Conservation (phyloP, 2,329 filamentous ascomycete genomes). For the Trematosphaeria pertusa region DNA sequence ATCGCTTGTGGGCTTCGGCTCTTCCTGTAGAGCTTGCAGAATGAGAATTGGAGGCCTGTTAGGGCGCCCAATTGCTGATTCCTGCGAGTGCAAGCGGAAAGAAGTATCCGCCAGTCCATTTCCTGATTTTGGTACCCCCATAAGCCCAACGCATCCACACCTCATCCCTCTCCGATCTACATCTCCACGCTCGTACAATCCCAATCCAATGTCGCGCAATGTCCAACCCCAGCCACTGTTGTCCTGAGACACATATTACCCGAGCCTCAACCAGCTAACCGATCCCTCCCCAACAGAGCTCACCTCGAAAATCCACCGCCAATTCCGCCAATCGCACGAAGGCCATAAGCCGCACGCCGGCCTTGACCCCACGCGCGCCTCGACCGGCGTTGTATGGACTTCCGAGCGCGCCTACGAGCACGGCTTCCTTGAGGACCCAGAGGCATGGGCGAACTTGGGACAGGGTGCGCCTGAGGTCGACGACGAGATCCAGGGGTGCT, state of each 20-base stretch:
- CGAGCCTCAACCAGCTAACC: conserved; percentile 5
- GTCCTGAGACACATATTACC: too few species aligned
- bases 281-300: conserved; percentile 65
- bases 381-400: conserved; percentile 94
- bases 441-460: conserved; percentile 89
- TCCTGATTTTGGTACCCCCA: neutral
- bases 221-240: neutral
- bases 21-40: too few species aligned
- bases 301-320: conserved; percentile 82
- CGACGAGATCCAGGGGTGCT: conserved; percentile 89
- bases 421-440: conserved; percentile 83
- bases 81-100: too few species aligned
- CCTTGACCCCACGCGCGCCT: conserved; percentile 84
- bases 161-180: neutral
- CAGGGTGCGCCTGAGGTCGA: conserved; percentile 95
- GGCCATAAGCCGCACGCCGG: conserved; percentile 91
- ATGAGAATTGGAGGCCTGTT: neutral
- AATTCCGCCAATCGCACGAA: conserved; percentile 89
- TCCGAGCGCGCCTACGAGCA: conserved; percentile 87
- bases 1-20: too few species aligned
- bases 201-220: conserved; percentile 2
- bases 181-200: neutral
- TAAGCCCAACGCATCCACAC: neutral
- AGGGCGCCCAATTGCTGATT: too few species aligned
- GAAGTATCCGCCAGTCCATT: too few species aligned